These are phyloP conservation scores for Trichoderma oligosporum DNA, from an alignment of 2,329 filamentous ascomycete species.

Conservation along the genomic window DNA sequence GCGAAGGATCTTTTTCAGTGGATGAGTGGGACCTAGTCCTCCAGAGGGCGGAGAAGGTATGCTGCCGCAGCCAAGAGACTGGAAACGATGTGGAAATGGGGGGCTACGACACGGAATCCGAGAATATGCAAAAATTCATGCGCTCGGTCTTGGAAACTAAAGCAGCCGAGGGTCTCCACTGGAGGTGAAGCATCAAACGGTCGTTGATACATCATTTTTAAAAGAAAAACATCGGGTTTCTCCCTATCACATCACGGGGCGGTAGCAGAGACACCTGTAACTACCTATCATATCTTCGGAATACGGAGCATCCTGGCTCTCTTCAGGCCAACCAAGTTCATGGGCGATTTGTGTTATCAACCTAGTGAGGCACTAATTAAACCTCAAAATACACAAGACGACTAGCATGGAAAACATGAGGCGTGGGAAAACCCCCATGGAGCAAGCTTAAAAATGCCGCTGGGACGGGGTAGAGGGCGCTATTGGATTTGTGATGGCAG, in stretches of 20 bases:
- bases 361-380: constrained; percentile 1
- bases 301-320: background rate
- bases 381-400: background rate
- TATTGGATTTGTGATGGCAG: constrained; percentile 9
- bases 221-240: too few species aligned
- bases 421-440: background rate
- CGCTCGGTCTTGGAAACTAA: constrained; percentile 58
- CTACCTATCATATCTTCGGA: background rate
- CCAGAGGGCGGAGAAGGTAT: constrained; percentile 61
- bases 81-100: constrained; percentile 44
- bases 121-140: constrained; percentile 56
- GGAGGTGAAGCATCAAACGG: constrained; percentile 45
- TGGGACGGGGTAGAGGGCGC: background rate
- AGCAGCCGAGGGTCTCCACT: constrained; percentile 51
- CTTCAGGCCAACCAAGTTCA: background rate
- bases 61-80: constrained; percentile 45
- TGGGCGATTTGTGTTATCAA: background rate
- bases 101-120: constrained; percentile 42
- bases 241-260: background rate
- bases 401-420: background rate
- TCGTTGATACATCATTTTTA: constrained; percentile 7
- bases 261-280: background rate
- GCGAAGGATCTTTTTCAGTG: constrained; percentile 72
- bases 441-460: background rate
- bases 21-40: constrained; percentile 71